phyloP scores from a whole-genome alignment of 352 stramenopile species.

The Phytophthora citricola region DNA sequence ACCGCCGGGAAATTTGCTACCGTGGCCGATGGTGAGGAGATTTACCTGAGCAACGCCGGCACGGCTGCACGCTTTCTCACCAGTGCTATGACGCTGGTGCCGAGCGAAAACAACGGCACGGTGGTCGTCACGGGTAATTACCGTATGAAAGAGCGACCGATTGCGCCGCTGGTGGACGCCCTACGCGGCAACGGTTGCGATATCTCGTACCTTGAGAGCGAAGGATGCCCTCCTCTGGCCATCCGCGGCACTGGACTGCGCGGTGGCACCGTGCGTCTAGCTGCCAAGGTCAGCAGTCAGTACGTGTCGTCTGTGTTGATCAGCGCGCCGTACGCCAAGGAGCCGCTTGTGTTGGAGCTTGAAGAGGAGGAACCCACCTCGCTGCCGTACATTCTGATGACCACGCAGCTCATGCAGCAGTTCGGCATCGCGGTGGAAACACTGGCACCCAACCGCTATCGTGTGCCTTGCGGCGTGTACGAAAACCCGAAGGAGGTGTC shows the following conservation, averaged over 20 bases:
- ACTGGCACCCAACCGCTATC: slow-evolving; percentile 78
- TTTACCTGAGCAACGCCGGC: slow-evolving; percentile 90
- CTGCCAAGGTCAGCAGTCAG: slow-evolving; percentile 94
- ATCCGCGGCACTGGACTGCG: slow-evolving; percentile 78
- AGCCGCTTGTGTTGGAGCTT: slow-evolving; percentile 90
- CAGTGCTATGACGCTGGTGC: slow-evolving; percentile 85
- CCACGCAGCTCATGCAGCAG: slow-evolving; percentile 95
- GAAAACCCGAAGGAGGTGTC: slow-evolving; percentile 69
- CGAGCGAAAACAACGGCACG: slow-evolving; percentile 41
- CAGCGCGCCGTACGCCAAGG: slow-evolving; percentile 89
- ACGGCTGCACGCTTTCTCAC: slow-evolving; percentile 96
- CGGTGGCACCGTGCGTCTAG: slow-evolving; percentile 85
- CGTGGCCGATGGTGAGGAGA: slow-evolving; percentile 60
- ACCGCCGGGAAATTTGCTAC: slow-evolving; percentile 70
- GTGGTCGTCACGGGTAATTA: slow-evolving; percentile 93
- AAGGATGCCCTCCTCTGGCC: slow-evolving; percentile 78
- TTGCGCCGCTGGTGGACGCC: slow-evolving; percentile 95
- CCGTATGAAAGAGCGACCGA: slow-evolving; percentile 97
- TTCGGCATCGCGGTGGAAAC: slow-evolving; percentile 96
- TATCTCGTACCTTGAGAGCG: slow-evolving; percentile 67
- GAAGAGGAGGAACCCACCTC: slow-evolving; percentile 97
- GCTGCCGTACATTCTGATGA: slow-evolving; percentile 96
- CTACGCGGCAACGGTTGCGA: slow-evolving; percentile 89
- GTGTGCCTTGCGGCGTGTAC: slow-evolving; percentile 77
- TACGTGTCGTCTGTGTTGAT: slow-evolving; percentile 98